Conservation (phyloP, 805 yeast genomes). For the Hanseniaspora lachancei region DNA sequence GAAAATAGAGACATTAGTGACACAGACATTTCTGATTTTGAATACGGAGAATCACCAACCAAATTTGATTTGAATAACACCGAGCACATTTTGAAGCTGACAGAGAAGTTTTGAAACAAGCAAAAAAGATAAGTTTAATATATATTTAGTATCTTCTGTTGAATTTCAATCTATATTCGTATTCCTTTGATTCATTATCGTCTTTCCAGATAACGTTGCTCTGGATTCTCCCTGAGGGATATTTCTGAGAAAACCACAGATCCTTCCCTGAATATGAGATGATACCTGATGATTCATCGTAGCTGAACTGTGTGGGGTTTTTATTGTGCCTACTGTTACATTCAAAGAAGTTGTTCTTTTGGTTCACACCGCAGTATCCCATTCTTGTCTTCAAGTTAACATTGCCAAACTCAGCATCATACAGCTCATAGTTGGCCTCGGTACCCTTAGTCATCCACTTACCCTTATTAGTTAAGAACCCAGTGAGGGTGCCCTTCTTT, state of each 20-base stretch:
- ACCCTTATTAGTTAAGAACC: slow-evolving; percentile 66
- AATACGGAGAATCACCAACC: not conserved
- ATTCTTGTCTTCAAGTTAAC: slow-evolving; percentile 51
- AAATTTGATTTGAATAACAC: slow-evolving; percentile 11
- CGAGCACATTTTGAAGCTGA: slow-evolving; percentile 8
- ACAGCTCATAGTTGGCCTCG: slow-evolving; percentile 62
- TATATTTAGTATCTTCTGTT: slow-evolving; percentile 17
- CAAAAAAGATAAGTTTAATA: not conserved
- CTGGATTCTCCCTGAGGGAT: slow-evolving; percentile 36
- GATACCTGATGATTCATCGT: slow-evolving; percentile 32
- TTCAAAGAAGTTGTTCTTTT: slow-evolving; percentile 17
- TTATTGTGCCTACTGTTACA: slow-evolving; percentile 15
- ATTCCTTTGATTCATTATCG: slow-evolving; percentile 26
- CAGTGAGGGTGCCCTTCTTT: slow-evolving; percentile 28
- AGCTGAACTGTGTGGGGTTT: slow-evolving; percentile 46
- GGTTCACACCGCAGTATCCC: slow-evolving; percentile 55
- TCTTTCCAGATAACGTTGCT: slow-evolving; percentile 31
- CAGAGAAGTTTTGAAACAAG: not conserved
- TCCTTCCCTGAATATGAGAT: slow-evolving; percentile 50
- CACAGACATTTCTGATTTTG: not conserved
- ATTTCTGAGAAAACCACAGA: slow-evolving; percentile 43
- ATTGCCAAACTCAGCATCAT: slow-evolving; percentile 59
- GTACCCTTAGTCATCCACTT: slow-evolving; percentile 70
- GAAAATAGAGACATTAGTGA: not conserved
- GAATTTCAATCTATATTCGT: slow-evolving; percentile 30